Conservation (phyloP, 257 asterid species). For the Solanum appendiculatum region DNA sequence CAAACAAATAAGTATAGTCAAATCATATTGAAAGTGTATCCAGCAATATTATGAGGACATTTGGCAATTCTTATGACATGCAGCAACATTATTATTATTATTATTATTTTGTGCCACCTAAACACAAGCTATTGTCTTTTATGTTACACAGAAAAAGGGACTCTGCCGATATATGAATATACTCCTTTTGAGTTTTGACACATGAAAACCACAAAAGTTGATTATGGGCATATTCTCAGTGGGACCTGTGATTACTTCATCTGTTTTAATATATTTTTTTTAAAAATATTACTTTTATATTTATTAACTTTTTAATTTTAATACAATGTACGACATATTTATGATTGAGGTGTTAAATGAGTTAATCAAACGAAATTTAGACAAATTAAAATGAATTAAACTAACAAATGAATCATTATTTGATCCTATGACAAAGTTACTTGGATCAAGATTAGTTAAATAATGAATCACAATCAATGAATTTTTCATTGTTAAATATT, state of each 20-base stretch:
- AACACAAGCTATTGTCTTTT: background rate
- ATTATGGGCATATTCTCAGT: background rate
- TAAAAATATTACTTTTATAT: no score
- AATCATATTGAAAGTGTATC: background rate
- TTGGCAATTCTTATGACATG: background rate
- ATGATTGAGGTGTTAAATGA: background rate
- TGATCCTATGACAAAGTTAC: no score
- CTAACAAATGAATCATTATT: no score
- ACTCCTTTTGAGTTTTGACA: background rate
- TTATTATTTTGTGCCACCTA: background rate
- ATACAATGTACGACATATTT: no score
- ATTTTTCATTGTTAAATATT: no score
- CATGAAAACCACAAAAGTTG: background rate
- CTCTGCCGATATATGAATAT: background rate
- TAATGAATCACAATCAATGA: no score
- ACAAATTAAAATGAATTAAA: background rate
- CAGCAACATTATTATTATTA: no score
- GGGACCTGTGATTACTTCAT: background rate
- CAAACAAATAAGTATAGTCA: background rate
- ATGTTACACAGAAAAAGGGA: background rate
- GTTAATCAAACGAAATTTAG: no score
- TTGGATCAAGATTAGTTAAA: no score
- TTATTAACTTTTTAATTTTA: no score
- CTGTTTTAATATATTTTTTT: background rate
- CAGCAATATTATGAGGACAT: background rate